Evolutionary conservation across 2,329 filamentous ascomycete species (phyloP).

Genomic region (Penicillium palitans): DNA sequence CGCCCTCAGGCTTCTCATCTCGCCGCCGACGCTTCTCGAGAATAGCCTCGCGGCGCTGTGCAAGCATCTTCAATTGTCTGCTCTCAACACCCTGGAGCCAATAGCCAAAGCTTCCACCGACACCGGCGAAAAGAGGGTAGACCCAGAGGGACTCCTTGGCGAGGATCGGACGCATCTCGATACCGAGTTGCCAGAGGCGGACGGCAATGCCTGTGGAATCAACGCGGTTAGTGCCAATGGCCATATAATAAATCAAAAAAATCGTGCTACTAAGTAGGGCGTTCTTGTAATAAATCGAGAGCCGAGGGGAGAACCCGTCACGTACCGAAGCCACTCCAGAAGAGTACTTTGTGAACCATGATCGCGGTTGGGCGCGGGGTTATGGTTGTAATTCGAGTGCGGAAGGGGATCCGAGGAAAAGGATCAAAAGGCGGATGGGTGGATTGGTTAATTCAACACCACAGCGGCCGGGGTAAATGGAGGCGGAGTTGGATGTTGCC

Average conservation of each 20-base stretch:
- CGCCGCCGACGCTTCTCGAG: slow-evolving; percentile 86
- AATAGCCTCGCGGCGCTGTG: slow-evolving; percentile 74
- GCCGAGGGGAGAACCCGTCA: slow-evolving; percentile 26
- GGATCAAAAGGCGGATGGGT: slow-evolving; percentile 5
- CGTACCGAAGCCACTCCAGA: slow-evolving; percentile 78
- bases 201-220: slow-evolving; percentile 72
- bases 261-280: not conserved
- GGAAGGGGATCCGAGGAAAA: slow-evolving; percentile 8
- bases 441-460: slow-evolving; percentile 13
- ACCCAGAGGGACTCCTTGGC: slow-evolving; percentile 80
- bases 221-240: slow-evolving; percentile 15
- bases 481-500: slow-evolving; percentile 22
- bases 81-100: slow-evolving; percentile 91
- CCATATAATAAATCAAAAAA: not conserved
- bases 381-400: slow-evolving; percentile 13
- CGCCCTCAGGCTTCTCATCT: slow-evolving; percentile 50
- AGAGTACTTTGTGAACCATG: slow-evolving; percentile 55
- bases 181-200: slow-evolving; percentile 94
- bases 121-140: slow-evolving; percentile 83
- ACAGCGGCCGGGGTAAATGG: slow-evolving; percentile 19
- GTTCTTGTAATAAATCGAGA: not conserved
- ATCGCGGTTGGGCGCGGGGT: slow-evolving; percentile 25
- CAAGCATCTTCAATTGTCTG: slow-evolving; percentile 73
- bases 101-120: slow-evolving; percentile 92
- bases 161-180: slow-evolving; percentile 97